A percentile compares a stretch with the other conserved stretches of the same genome.
phyloP scores from a whole-genome alignment of 768 basidiomycete species.

The Dioszegia aurantiaca region DNA sequence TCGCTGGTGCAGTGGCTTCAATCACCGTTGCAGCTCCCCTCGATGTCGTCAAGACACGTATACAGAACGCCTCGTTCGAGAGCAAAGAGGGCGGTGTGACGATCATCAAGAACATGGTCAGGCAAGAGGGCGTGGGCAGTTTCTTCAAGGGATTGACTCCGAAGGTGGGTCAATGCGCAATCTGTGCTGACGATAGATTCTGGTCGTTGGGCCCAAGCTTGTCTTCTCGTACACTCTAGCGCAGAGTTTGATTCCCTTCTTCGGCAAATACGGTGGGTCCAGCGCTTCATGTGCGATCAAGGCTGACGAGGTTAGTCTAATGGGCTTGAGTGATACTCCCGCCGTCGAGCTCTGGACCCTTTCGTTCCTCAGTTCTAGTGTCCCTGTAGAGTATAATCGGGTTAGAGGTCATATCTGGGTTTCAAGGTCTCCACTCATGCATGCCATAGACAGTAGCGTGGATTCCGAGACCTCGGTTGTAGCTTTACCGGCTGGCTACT shows the following conservation, averaged over 20 bases:
- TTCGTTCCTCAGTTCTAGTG: no score
- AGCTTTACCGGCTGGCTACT: not conserved
- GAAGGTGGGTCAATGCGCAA: slow-evolving; percentile 61
- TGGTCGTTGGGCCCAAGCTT: slow-evolving; percentile 95
- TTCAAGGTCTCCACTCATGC: not conserved
- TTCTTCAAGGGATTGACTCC: slow-evolving; percentile 98
- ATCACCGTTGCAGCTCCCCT: slow-evolving; percentile 95
- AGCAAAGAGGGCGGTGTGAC: slow-evolving; percentile 61
- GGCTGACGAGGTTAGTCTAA: not conserved
- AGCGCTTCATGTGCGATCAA: not conserved
- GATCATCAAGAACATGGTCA: slow-evolving; percentile 79
- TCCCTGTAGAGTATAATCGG: not conserved
- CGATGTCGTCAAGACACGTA: slow-evolving; percentile 89
- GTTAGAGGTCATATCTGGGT: not conserved
- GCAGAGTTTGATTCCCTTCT: slow-evolving; percentile 89
- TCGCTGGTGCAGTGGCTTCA: slow-evolving; percentile 89
- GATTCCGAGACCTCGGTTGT: not conserved
- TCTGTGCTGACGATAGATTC: slow-evolving; percentile 59
- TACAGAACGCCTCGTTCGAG: slow-evolving; percentile 95
- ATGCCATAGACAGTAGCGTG: not conserved
- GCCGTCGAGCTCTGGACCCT: no score
- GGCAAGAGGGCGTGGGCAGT: slow-evolving; percentile 75
- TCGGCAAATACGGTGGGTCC: slow-evolving; percentile 67
- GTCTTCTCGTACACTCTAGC: slow-evolving; percentile 98
- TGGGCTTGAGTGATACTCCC: no score